Evolutionary conservation across 163 green algal species (phyloP), one percentile per base, ranked within the genome.

Genomic region (Chloromonas sp.): DNA sequence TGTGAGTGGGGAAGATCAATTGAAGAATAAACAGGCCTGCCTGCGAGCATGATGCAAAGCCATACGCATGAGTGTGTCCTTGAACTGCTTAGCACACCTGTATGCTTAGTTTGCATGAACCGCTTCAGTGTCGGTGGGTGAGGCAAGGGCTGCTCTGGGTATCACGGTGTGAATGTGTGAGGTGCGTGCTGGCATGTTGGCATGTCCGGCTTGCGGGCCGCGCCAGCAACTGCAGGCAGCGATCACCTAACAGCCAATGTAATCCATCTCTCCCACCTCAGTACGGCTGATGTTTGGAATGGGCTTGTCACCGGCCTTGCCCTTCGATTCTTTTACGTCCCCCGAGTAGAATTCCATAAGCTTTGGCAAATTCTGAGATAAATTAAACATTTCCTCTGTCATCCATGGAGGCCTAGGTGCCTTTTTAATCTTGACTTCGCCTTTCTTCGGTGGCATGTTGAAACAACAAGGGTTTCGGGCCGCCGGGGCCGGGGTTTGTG

Each of bases 1-100:
- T 91, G 82, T 87, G 89, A 58, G 70, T 86, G 1, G 88, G 88
- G 80, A 87, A 91, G 58, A 91, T 66, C 13, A 89, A 78, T 74
- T 89, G 85, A 86, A 85, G 84, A 5, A 91, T 89, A 84, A 85
- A 91, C 74, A 88, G 84, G 58, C 88, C 88, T 0, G 88, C 86
- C 88, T 91, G 84, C 59, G 15, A 36, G 36, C 36, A 71, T n/a
- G 36, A 36, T 61, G 70, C 8, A 76, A n/a, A 13, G 70, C 8
- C 70, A 76, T 76, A 76, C 36, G 36, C 36, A 36, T 36, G 36
- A 36, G 36, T 36, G 14, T 13, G 2, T 78, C n/a, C 15, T 14
- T 70, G 60, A 60, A 3, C 58, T 14, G 59, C n/a, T 71, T 76
- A 58, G 14, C 1, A 71, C 3, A 66, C 11, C 36, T 36, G 36